Evolutionary conservation across 805 yeast species (phyloP), one percentile per base, ranked within the genome.

Genomic region (Yarrowia keelungensis): DNA sequence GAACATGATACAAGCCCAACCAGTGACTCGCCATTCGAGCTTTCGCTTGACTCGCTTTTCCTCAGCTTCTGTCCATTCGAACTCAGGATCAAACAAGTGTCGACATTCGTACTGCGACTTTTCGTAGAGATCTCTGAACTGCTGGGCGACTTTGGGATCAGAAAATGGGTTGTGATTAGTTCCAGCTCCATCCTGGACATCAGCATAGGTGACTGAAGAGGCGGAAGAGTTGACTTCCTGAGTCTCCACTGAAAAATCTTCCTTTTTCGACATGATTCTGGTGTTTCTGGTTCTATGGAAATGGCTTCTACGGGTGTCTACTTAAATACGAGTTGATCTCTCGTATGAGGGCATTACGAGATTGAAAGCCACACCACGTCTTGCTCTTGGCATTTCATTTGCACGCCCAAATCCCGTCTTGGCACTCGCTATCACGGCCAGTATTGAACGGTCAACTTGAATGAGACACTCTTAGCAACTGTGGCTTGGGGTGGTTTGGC

Each of bases 1-100:
- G 74, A 87, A 87, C 85, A 87, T 81, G 69, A 87, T 72, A 70
- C 86, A 85, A 0, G 89, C 89, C 80, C 87, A 81, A 38, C 85
- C 76, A 2, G 87, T 79, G 39, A 88, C 89, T 51, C 82, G 77
- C 78, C 80, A 80, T 70, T 88, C 90, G 46, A 85, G 79, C 72
- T 85, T 86, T 75, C 85, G 74, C 19, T 82, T 74, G 7, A 87
- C 76, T 51, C 76, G 79, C 39, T 76, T 70, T 70, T 88, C 90
- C 72, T 86, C 89, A 53, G 81, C 78, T 4, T 71, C 71, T 0
- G 84, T 78, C 91, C 90, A 87, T 10, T 80, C 79, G 39, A 86
- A 81, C 0, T 80, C 79, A 0, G 90, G 89, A 74, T 88, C 91
- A 73, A 88, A 84, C 19, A 80, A 79, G 46, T 80, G 77, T 19